Conservation (phyloP, 768 basidiomycete genomes). For the Auricularia sp. region DNA sequence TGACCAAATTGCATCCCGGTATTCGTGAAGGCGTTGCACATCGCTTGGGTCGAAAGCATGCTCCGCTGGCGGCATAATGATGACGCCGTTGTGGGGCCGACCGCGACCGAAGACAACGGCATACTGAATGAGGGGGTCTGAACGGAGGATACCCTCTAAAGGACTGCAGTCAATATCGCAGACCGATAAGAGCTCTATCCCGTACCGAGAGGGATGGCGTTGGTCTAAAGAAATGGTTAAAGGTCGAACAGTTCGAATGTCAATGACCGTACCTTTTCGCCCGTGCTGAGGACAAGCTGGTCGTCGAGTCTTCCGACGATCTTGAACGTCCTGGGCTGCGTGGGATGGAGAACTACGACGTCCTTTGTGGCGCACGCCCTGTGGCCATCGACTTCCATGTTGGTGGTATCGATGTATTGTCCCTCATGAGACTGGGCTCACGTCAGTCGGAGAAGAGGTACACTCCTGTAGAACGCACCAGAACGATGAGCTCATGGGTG, state of each 20-base stretch:
- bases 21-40: constrained; percentile 18
- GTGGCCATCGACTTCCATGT: constrained; percentile 21
- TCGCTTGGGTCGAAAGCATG: constrained; percentile 23
- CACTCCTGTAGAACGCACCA: not conserved
- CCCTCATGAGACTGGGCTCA: constrained; percentile 1
- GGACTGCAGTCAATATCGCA: not conserved
- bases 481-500: not conserved
- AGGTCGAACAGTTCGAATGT: not conserved
- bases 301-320: constrained; percentile 35
- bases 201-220: constrained; percentile 21
- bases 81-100: constrained; percentile 20
- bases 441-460: too few relatives aligned
- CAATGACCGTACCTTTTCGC: constrained; percentile 21
- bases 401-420: constrained; percentile 18
- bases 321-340: constrained; percentile 25
- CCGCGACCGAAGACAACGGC: constrained; percentile 20
- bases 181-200: not conserved
- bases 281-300: constrained; percentile 34
- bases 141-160: constrained; percentile 13
- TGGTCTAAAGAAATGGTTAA: constrained; percentile 18
- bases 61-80: constrained; percentile 29
- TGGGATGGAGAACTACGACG: constrained; percentile 31
- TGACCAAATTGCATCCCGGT: constrained; percentile 6
- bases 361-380: constrained; percentile 30
- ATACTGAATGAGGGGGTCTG: constrained; percentile 7